Percentiles rank a stretch among this genome's conserved stretches.
Conservation (phyloP, 2,329 filamentous ascomycete genomes). For the Chrysoporthe deuterocubensis region DNA sequence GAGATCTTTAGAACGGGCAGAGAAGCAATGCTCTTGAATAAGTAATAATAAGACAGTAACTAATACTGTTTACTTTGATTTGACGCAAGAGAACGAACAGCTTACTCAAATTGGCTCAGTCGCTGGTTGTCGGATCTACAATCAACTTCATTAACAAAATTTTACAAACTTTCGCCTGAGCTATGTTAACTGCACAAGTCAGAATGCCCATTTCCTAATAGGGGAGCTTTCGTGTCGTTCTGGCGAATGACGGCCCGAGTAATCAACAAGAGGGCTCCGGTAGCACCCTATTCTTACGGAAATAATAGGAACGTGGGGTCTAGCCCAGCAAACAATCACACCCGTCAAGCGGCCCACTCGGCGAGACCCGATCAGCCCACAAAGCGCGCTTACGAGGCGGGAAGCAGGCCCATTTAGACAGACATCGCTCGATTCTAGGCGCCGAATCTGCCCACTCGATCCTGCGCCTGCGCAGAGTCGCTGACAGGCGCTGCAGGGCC, state of each 20-base stretch:
- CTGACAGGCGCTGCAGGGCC: constrained; percentile 15
- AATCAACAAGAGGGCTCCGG: not conserved
- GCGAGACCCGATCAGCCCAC: constrained; percentile 29
- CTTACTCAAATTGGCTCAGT: too few relatives aligned
- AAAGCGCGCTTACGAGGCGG: constrained; percentile 19
- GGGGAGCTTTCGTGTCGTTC: not conserved
- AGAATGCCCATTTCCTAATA: not conserved
- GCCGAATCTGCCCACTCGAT: constrained; percentile 24
- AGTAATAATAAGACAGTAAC: too few relatives aligned
- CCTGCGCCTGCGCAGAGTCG: constrained; percentile 16
- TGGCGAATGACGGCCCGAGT: not conserved
- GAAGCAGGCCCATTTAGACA: constrained; percentile 15
- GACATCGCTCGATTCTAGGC: constrained; percentile 23
- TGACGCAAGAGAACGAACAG: too few relatives aligned
- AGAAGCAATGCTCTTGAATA: too few relatives aligned
- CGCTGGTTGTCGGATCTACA: too few relatives aligned
- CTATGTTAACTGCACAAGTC: not conserved
- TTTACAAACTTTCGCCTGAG: too few relatives aligned
- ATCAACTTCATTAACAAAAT: too few relatives aligned
- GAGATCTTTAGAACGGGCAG: too few relatives aligned
- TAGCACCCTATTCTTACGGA: not conserved
- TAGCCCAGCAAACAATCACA: not conserved
- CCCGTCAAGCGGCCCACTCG: constrained; percentile 17
- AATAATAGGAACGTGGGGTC: not conserved
- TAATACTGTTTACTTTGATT: too few relatives aligned